Conservation (phyloP, 805 yeast species). For the Wickerhamiella slavikovae region DNA sequence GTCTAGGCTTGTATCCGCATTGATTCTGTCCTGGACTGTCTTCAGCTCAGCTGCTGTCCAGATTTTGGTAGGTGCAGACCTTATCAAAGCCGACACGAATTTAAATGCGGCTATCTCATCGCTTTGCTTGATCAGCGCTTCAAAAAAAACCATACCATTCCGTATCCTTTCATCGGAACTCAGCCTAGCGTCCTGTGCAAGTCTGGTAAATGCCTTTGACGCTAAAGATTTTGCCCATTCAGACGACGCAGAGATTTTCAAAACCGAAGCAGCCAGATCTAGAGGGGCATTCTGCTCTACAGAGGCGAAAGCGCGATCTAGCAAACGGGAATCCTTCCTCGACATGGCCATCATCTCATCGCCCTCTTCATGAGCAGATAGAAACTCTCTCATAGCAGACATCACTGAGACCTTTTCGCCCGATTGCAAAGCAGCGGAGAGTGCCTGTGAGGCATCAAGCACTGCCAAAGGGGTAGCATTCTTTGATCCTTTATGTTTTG, state of each 20-base stretch:
- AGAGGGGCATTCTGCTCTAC: too few species aligned
- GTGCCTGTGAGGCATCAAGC: too few species aligned
- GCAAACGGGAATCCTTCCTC: too few species aligned
- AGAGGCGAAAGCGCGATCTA: too few species aligned
- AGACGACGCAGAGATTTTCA: constrained; percentile 5
- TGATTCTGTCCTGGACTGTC: neutral
- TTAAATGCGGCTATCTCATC: constrained; percentile 8
- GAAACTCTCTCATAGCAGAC: too few species aligned
- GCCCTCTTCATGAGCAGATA: too few species aligned
- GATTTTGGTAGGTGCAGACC: neutral
- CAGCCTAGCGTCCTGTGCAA: constrained; percentile 8
- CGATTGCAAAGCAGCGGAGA: too few species aligned
- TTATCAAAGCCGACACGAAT: constrained; percentile 8
- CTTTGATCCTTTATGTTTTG: too few species aligned
- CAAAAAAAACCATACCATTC: constrained; percentile 11
- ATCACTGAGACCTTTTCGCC: too few species aligned
- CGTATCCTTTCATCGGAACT: constrained; percentile 3
- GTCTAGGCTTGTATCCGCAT: too few species aligned
- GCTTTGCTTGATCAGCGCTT: constrained; percentile 7
- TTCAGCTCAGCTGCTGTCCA: neutral
- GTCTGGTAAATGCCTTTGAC: constrained; percentile 9
- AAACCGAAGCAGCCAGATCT: constrained; percentile 8
- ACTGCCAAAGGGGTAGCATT: too few species aligned
- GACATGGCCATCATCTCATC: too few species aligned
- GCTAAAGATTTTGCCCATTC: constrained; percentile 5